Conservation (phyloP, 2,329 filamentous ascomycete genomes). For the Neofusicoccum umdonicola region DNA sequence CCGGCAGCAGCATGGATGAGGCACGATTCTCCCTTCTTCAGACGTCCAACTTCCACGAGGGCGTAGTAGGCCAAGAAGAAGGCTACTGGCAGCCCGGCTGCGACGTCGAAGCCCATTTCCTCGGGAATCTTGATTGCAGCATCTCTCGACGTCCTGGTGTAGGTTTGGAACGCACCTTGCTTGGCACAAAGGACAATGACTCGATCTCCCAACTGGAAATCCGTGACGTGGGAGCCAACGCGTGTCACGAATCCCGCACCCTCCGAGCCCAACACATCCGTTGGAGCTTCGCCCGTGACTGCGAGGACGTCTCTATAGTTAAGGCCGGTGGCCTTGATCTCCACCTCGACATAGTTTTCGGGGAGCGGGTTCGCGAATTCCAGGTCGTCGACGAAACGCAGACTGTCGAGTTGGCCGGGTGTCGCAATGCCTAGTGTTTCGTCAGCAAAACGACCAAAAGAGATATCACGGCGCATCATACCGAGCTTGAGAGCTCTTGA, state of each 20-base stretch:
- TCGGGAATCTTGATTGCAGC: conserved; percentile 5
- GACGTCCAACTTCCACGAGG: neutral
- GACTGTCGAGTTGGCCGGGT: neutral
- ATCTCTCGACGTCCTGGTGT: neutral
- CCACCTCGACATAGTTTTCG: conserved; percentile 21
- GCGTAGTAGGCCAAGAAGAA: neutral
- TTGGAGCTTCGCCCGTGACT: conserved; percentile 22
- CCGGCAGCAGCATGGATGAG: conserved; percentile 6
- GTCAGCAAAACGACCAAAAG: neutral
- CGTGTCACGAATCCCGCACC: conserved; percentile 20
- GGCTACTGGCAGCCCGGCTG: neutral
- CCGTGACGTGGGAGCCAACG: neutral
- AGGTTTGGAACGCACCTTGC: conserved; percentile 14
- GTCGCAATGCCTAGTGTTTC: neutral
- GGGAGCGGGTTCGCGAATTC: neutral
- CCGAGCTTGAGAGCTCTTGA: conserved; percentile 10
- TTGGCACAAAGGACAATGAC: conserved; percentile 5
- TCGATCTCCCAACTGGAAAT: conserved; percentile 10
- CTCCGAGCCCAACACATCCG: conserved; percentile 18
- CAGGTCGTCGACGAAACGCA: conserved; percentile 1
- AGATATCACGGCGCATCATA: neutral
- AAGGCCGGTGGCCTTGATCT: conserved; percentile 17
- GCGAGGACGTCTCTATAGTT: conserved; percentile 28
- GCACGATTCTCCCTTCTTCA: conserved; percentile 3
- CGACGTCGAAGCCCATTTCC: neutral